A percentile compares a stretch with the other conserved stretches of the same genome.
Conservation (phyloP, 1,284 basidiomycete species). For the Melampsora larici-populina region DNA sequence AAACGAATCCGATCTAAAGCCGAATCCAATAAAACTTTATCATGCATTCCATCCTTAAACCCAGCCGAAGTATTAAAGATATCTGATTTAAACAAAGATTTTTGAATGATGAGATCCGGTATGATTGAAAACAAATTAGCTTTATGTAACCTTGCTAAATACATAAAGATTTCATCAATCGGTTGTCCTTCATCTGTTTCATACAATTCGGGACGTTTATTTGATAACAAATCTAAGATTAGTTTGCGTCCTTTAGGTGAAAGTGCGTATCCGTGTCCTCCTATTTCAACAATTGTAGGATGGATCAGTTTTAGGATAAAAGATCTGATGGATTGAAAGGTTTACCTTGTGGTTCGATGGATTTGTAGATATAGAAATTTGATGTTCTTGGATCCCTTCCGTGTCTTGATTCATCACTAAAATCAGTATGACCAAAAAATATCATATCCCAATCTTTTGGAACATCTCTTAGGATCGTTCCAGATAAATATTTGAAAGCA, state of each 20-base stretch:
- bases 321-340: not conserved
- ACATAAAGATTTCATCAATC: constrained; percentile 40
- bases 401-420: constrained; percentile 34
- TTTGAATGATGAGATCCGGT: constrained; percentile 37
- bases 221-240: constrained; percentile 24
- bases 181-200: constrained; percentile 34
- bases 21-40: constrained; percentile 39
- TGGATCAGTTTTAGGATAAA: not conserved
- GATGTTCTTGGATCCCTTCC: constrained; percentile 10
- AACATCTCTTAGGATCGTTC: constrained; percentile 35
- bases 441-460: constrained; percentile 41
- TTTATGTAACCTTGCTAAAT: constrained; percentile 18
- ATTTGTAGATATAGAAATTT: constrained; percentile 39
- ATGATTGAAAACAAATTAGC: constrained; percentile 32
- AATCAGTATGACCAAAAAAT: constrained; percentile 42
- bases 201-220: constrained; percentile 30
- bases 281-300: not conserved
- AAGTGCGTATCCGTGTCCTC: constrained; percentile 41
- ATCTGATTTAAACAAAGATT: constrained; percentile 35
- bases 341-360: constrained; percentile 40
- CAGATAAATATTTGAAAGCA: constrained; percentile 35
- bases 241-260: constrained; percentile 34
- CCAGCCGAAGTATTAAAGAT: constrained; percentile 40
- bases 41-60: constrained; percentile 40
- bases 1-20: constrained; percentile 19